phyloP scores from a whole-genome alignment of 192 early-diverging fungal genomes.

The Backusella tuberculispora region DNA sequence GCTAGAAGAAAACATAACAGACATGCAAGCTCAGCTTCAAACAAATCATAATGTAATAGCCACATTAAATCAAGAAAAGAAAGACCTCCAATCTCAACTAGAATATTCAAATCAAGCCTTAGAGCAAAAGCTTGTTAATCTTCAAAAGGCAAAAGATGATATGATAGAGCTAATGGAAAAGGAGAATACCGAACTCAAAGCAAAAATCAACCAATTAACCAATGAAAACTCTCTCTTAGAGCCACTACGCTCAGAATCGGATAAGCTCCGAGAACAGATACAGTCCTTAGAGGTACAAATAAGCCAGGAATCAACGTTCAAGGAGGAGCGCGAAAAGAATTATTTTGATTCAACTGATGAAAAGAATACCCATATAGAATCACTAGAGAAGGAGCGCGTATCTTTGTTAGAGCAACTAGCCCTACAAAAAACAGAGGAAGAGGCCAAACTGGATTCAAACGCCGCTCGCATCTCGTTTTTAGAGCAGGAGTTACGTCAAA shows the following conservation, averaged over 20 bases:
- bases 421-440: not conserved
- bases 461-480: not conserved
- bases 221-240: constrained; percentile 6
- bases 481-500: not conserved
- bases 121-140: not conserved
- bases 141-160: not conserved
- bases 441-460: not conserved
- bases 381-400: not conserved
- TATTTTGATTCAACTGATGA: not conserved
- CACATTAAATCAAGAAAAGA: not conserved
- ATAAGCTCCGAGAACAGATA: constrained; percentile 4
- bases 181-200: not conserved
- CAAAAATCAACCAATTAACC: not conserved
- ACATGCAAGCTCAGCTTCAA: not conserved
- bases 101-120: not conserved
- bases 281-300: not conserved
- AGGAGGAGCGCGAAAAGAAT: not conserved
- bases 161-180: not conserved
- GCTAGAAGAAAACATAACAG: not conserved
- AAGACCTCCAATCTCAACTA: not conserved
- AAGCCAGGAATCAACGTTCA: not conserved
- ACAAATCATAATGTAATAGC: not conserved
- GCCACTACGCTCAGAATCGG: constrained; percentile 14
- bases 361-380: not conserved
- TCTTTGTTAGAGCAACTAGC: not conserved